Evolutionary conservation across 768 basidiomycete genomes (phyloP).

Genomic region (Boletus edulis): DNA sequence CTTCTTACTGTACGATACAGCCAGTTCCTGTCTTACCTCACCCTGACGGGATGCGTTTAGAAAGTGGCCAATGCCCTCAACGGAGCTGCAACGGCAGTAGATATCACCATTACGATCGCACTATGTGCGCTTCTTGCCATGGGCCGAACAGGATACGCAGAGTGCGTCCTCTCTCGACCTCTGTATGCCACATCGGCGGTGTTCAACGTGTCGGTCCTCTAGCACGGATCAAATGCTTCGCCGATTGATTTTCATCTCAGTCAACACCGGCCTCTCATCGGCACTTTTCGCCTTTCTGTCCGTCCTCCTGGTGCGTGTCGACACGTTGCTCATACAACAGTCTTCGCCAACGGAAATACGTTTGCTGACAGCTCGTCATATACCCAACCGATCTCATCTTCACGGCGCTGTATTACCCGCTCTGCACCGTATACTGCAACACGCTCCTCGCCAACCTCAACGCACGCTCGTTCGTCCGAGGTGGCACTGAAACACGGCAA

Average conservation of each 20-base stretch:
- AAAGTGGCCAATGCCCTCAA: constrained; percentile 11
- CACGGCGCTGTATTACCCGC: constrained; percentile 27
- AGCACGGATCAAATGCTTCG: constrained; percentile 26
- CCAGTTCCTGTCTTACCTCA: background rate
- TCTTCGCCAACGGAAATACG: background rate
- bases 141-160: constrained; percentile 24
- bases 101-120: constrained; percentile 19
- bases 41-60: constrained; percentile 12
- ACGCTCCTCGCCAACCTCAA: constrained; percentile 35
- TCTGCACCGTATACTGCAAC: constrained; percentile 34
- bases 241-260: constrained; percentile 25
- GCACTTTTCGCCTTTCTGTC: constrained; percentile 21
- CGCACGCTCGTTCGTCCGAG: constrained; percentile 17
- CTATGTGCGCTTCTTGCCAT: constrained; percentile 20
- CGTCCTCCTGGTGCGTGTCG: constrained; percentile 17
- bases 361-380: constrained; percentile 14
- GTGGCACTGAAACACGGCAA: background rate
- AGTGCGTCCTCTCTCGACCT: constrained; percentile 6
- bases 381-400: constrained; percentile 24
- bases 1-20: constrained; percentile 15
- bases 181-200: background rate
- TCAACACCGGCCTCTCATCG: constrained; percentile 25
- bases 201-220: background rate
- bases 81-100: constrained; percentile 15
- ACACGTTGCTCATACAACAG: background rate